phyloP scores from a whole-genome alignment of 2,329 filamentous ascomycete genomes.

The Tolypocladium endophyticum region DNA sequence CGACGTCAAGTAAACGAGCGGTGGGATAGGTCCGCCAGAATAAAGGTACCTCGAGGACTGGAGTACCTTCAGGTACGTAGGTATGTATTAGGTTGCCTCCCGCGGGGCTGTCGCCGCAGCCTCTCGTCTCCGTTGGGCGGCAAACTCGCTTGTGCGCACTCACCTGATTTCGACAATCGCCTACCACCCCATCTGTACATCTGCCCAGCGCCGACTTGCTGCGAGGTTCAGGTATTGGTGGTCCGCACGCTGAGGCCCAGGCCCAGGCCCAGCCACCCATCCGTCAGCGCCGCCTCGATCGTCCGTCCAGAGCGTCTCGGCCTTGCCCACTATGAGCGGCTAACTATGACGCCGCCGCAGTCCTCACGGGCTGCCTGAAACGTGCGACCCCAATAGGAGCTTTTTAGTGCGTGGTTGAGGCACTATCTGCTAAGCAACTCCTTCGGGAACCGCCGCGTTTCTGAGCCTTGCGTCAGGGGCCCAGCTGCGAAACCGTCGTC shows the following conservation, averaged over 20 bases:
- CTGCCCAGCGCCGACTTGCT: not conserved
- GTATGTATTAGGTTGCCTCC: no score
- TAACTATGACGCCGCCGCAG: not conserved
- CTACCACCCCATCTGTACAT: not conserved
- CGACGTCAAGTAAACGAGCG: not conserved
- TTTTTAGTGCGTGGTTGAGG: not conserved
- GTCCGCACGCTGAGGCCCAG: not conserved
- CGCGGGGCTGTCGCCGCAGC: no score
- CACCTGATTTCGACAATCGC: not conserved
- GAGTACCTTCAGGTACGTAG: no score
- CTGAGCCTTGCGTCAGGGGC: not conserved
- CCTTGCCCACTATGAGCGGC: not conserved
- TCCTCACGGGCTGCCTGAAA: not conserved
- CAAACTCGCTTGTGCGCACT: not conserved
- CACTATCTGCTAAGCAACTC: not conserved
- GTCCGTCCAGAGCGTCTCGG: not conserved
- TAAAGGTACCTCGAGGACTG: no score
- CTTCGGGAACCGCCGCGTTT: not conserved
- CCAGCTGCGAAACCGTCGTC: not conserved
- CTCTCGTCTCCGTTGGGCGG: not conserved
- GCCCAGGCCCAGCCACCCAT: not conserved
- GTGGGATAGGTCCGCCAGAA: not conserved
- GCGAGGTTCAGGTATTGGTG: not conserved
- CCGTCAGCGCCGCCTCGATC: not conserved
- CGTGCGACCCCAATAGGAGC: not conserved